Evolutionary conservation across 768 basidiomycete species (phyloP).

Genomic region (Plicaturopsis crispa): DNA sequence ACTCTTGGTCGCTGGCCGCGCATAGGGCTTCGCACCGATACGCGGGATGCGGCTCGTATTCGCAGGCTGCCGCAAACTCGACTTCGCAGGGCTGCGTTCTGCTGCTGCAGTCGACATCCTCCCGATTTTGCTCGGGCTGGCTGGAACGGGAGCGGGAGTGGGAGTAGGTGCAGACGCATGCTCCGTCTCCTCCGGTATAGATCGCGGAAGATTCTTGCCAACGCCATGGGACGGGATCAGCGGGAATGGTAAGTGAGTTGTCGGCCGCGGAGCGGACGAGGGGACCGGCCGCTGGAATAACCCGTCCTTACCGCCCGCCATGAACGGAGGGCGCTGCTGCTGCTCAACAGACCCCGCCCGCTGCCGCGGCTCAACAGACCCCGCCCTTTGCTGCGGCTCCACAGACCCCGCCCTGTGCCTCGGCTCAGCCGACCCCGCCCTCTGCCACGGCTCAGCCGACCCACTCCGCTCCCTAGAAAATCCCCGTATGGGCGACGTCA

Average conservation of each 20-base stretch:
- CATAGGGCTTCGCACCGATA: conserved; percentile 52
- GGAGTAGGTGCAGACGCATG: conserved; percentile 1
- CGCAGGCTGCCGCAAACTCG: conserved; percentile 38
- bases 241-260: conserved; percentile 19
- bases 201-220: conserved; percentile 11
- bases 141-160: conserved; percentile 11
- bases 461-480: conserved; percentile 19
- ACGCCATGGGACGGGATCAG: conserved; percentile 15
- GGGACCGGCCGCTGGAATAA: conserved; percentile 14
- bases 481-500: conserved; percentile 12
- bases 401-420: conserved; percentile 8
- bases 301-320: conserved; percentile 27
- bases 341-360: conserved; percentile 1
- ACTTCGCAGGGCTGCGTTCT: conserved; percentile 23
- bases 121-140: too few relatives aligned
- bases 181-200: conserved; percentile 27
- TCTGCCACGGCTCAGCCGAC: conserved; percentile 27
- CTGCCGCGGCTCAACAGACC: conserved; percentile 5
- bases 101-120: conserved; percentile 15
- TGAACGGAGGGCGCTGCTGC: conserved; percentile 1
- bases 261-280: conserved; percentile 3
- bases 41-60: conserved; percentile 54
- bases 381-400: conserved; percentile 10
- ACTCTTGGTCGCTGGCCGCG: conserved; percentile 23
- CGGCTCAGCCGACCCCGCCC: conserved; percentile 7